A percentile compares a stretch with the other conserved stretches of the same genome.
These are phyloP conservation scores for Candida bentonensis DNA, from an alignment of 805 yeast species.

Conservation along the genomic window DNA sequence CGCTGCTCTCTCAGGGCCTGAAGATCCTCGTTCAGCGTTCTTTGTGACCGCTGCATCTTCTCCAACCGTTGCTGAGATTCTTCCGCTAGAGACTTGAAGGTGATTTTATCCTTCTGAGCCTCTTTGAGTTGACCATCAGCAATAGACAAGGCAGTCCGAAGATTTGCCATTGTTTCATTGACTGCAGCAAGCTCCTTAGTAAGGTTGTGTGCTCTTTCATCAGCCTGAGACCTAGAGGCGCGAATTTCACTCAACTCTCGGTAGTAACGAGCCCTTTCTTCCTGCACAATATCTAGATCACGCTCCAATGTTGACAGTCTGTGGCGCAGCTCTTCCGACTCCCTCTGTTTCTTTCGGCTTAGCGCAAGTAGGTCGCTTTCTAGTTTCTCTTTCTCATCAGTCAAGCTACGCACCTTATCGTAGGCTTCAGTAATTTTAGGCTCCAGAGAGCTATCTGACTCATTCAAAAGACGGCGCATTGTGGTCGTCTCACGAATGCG, in stretches of 20 bases:
- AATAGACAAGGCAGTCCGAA: conserved; percentile 2
- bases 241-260: conserved; percentile 5
- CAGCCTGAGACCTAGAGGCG: not conserved
- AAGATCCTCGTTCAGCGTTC: conserved; percentile 20
- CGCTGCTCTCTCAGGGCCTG: conserved; percentile 17
- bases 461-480: conserved; percentile 53
- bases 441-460: conserved; percentile 47
- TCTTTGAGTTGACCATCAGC: conserved; percentile 12
- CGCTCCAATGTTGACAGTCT: conserved; percentile 29
- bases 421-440: conserved; percentile 40
- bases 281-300: conserved; percentile 19
- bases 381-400: conserved; percentile 48
- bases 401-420: conserved; percentile 33
- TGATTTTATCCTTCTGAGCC: conserved; percentile 17
- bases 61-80: conserved; percentile 24
- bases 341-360: conserved; percentile 46
- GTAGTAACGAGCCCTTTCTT: conserved; percentile 20
- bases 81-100: conserved; percentile 21
- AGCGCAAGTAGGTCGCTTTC: conserved; percentile 39
- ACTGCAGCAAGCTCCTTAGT: conserved; percentile 4
- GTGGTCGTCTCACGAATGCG: conserved; percentile 66
- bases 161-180: not conserved
- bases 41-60: conserved; percentile 21
- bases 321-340: conserved; percentile 45
- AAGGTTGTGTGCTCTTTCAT: conserved; percentile 4